Conservation (phyloP, 768 basidiomycete species). For the Coprinellus micaceus region DNA sequence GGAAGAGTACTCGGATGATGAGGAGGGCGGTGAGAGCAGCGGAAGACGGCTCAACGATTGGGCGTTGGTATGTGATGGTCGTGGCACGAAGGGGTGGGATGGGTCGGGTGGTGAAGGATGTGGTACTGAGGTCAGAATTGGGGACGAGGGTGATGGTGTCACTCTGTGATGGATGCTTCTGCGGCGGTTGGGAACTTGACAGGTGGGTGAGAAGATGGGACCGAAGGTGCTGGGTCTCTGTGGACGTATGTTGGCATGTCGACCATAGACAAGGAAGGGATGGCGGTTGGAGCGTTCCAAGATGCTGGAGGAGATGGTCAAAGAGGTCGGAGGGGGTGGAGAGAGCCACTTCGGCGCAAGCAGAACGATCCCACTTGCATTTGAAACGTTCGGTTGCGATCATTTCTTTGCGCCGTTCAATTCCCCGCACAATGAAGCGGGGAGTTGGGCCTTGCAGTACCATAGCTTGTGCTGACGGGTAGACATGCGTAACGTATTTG, state of each 20-base stretch:
- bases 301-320: conserved; percentile 63
- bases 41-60: conserved; percentile 62
- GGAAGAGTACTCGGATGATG: conserved; percentile 79
- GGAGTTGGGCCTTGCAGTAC: conserved; percentile 69
- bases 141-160: conserved; percentile 69
- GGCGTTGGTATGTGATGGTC: conserved; percentile 54
- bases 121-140: conserved; percentile 51
- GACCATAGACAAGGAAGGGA: conserved; percentile 66
- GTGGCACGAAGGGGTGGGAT: conserved; percentile 70
- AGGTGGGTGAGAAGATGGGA: conserved; percentile 77
- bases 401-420: conserved; percentile 63
- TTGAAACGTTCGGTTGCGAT: conserved; percentile 59
- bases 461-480: conserved; percentile 84
- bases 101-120: conserved; percentile 62
- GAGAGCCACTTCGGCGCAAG: conserved; percentile 48
- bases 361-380: conserved; percentile 72
- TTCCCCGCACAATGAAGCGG: conserved; percentile 85
- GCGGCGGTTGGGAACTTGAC: conserved; percentile 50
- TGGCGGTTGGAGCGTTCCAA: conserved; percentile 20
- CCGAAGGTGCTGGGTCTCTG: conserved; percentile 51
- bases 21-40: conserved; percentile 77
- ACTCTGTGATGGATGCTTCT: conserved; percentile 67
- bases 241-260: conserved; percentile 48
- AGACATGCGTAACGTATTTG: conserved; percentile 84
- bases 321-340: conserved; percentile 61